phyloP scores from a whole-genome alignment of 305 asterid species.

The Fraxinus floribunda region DNA sequence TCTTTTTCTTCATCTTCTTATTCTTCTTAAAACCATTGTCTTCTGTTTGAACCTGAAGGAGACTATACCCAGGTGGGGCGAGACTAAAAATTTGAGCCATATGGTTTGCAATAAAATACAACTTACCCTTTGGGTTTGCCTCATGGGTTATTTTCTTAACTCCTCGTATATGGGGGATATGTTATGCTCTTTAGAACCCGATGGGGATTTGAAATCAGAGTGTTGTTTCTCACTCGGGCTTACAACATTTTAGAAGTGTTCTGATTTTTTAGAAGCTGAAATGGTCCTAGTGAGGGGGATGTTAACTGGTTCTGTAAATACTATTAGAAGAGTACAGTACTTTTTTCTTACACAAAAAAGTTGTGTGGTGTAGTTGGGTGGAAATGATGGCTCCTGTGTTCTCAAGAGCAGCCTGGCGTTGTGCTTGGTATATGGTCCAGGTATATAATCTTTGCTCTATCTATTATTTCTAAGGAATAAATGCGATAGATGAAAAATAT shows the following conservation, averaged over 20 bases:
- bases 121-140: not conserved
- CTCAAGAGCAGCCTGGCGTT: slow-evolving; percentile 93
- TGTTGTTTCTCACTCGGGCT: not conserved
- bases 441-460: slow-evolving; percentile 29
- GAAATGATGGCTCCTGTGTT: slow-evolving; percentile 99
- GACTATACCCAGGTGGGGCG: not conserved
- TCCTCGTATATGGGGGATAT: not conserved
- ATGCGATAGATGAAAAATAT: not conserved
- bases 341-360: not conserved
- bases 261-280: not conserved
- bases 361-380: slow-evolving; percentile 64
- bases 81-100: not conserved
- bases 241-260: not conserved
- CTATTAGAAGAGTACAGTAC: not conserved
- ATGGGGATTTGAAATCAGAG: not conserved
- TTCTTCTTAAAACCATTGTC: not conserved
- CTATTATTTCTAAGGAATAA: not conserved
- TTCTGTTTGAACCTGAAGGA: not conserved
- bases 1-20: not conserved
- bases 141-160: not conserved
- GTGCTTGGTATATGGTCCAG: slow-evolving; percentile 92
- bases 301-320: not conserved
- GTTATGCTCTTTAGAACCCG: not conserved
- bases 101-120: not conserved
- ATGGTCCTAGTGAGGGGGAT: not conserved